A percentile compares a stretch with the other conserved stretches of the same genome.
phyloP scores from a whole-genome alignment of 2,329 filamentous ascomycete genomes.

The Thermoascus crustaceus region DNA sequence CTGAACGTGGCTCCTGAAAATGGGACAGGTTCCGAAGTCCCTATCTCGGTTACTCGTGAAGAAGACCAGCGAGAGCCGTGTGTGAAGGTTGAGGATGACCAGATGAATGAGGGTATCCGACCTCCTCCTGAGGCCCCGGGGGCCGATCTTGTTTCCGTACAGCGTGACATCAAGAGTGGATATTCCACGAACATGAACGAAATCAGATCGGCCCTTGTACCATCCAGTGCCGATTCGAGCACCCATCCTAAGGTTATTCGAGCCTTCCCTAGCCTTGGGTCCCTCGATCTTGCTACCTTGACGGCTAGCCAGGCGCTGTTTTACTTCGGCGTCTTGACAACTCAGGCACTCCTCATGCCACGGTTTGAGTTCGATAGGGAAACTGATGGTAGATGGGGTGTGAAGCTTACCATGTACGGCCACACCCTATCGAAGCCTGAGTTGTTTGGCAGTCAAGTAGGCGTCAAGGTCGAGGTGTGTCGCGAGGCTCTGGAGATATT shows the following conservation, averaged over 20 bases:
- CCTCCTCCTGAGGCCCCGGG: neutral
- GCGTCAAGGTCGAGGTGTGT: constrained; percentile 19
- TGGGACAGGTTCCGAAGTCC: neutral
- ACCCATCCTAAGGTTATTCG: neutral
- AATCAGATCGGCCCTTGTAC: too few relatives aligned
- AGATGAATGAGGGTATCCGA: neutral
- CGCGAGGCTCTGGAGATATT: constrained; percentile 20
- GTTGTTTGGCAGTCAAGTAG: constrained; percentile 7
- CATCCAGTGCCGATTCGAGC: neutral
- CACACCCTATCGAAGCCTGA: constrained; percentile 15
- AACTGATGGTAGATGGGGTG: constrained; percentile 14
- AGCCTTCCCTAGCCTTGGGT: constrained; percentile 3
- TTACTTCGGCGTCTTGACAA: constrained; percentile 23
- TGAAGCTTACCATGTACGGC: constrained; percentile 23
- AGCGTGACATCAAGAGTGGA: neutral
- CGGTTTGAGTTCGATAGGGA: constrained; percentile 17
- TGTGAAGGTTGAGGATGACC: neutral
- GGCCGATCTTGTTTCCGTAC: neutral
- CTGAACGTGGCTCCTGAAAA: neutral
- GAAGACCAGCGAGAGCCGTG: neutral
- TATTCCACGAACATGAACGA: neutral
- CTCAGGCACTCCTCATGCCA: constrained; percentile 18
- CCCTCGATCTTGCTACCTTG: constrained; percentile 9
- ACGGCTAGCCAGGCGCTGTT: constrained; percentile 18
- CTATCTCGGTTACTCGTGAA: neutral